These are phyloP conservation scores for Phytophthora megakarya DNA, from an alignment of 352 stramenopile species.

Conservation along the genomic window DNA sequence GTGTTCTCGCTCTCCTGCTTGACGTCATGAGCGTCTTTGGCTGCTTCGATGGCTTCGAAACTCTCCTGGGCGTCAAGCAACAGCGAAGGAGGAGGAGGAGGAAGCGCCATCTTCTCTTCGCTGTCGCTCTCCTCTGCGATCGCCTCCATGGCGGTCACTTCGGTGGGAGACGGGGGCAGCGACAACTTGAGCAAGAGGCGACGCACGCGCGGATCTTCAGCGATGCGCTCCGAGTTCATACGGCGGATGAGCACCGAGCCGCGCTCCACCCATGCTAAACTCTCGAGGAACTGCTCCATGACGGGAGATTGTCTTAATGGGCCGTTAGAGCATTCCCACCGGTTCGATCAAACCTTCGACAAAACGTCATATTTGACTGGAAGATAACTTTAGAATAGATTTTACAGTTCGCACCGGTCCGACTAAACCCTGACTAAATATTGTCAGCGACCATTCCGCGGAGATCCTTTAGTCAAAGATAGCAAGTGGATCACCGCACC, in stretches of 20 bases:
- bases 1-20: constrained; percentile 83
- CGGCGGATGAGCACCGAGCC: constrained; percentile 82
- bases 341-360: too few species aligned
- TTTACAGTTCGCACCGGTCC: too few species aligned
- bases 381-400: too few species aligned
- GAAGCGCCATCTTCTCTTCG: constrained; percentile 40
- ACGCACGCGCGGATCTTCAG: constrained; percentile 79
- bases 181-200: constrained; percentile 57
- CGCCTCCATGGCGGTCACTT: constrained; percentile 31
- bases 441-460: too few species aligned
- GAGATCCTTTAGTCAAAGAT: too few species aligned
- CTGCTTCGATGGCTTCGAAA: constrained; percentile 75
- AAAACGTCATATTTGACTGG: too few species aligned
- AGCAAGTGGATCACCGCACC: too few species aligned
- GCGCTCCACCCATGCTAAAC: constrained; percentile 78
- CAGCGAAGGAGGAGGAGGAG: constrained; percentile 25
- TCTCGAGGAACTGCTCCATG: constrained; percentile 44
- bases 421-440: too few species aligned
- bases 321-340: not conserved
- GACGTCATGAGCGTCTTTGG: constrained; percentile 49
- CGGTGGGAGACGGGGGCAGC: constrained; percentile 28
- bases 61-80: constrained; percentile 50
- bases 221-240: constrained; percentile 90
- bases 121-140: constrained; percentile 37
- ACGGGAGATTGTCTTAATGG: not conserved